Base-by-base conservation (phyloP, 2,329 filamentous ascomycete species). In the Cytospora paraplurivora region DNA sequence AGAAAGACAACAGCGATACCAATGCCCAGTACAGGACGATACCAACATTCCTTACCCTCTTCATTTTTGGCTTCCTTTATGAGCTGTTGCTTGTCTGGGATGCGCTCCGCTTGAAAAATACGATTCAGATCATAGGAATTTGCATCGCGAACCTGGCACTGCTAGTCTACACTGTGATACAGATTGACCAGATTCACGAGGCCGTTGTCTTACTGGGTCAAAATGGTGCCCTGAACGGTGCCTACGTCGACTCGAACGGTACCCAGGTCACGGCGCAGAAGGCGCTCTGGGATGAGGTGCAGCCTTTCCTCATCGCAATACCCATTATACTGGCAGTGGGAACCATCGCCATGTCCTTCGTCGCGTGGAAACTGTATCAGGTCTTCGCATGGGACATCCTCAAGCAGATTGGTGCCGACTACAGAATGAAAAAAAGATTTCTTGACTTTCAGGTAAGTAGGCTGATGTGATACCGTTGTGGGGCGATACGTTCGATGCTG, bases 361-460 rank as follows among this genome's bases (percentile, higher is more conserved):
- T 93, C 58, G 88, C 94, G 2, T 98, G 93, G 91, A 97, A 97
- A 79, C 84, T 99, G 37, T 98, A 99, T 75, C 93, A 97, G 73
- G 94, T 97, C 76, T 99, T 99, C 77, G 94, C 95, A 12, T 99
- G 95, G 95, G 95, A 95, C 63, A 99, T 99, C 72, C 93, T 99
- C 78, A 99, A 99, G 82, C 93, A 96, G 76, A 99, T 99, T 74
- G 96, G 93, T 73, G 95, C 95, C 58, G 95, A 99, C 80, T 86
- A 97, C 74, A 88, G 93, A 71, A 92, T 99, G 89, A 98, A 97
- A 84, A 89, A 93, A 78, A 88, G 95, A 68, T 99, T 96, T 79
- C 84, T 99, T 65, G 91, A 94, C 67, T 99, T 96, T 75, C 95
- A 99, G 88, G 93, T 96, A 81, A 59, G 81, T 72, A 15, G 3